These are phyloP conservation scores for Apiospora arundinis DNA, from an alignment of 2,329 filamentous ascomycete species.

Conservation along the genomic window DNA sequence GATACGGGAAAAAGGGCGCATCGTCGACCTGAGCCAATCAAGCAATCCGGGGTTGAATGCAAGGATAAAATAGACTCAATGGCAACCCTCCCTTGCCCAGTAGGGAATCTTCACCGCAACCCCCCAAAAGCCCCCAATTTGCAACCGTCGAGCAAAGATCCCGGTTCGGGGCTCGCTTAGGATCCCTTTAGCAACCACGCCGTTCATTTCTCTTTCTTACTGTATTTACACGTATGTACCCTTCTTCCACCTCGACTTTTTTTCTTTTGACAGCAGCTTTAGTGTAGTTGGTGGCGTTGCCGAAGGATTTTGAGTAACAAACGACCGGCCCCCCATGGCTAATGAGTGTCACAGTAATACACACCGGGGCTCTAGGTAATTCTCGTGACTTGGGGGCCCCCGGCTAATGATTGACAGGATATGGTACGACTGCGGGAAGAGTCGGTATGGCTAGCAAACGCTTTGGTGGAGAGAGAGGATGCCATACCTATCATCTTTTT, in stretches of 20 bases:
- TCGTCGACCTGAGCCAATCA: neutral
- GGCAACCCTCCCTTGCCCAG: neutral
- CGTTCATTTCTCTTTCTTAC: neutral
- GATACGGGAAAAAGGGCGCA: neutral
- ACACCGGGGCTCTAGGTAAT: neutral
- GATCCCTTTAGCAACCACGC: neutral
- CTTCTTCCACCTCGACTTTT: too few species aligned
- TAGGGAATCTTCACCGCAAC: slow-evolving; percentile 4
- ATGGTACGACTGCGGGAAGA: neutral
- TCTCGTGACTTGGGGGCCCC: neutral
- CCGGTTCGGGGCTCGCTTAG: neutral
- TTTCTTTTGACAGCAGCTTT: neutral
- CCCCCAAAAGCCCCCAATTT: neutral
- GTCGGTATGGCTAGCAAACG: neutral
- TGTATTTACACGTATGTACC: neutral
- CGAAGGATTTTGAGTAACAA: neutral
- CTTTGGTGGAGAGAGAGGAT: neutral
- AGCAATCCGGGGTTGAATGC: slow-evolving; percentile 11
- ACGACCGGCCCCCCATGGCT: neutral
- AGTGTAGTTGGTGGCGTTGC: neutral
- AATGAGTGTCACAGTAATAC: neutral
- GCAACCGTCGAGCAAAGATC: neutral
- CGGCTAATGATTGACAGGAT: neutral
- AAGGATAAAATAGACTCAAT: neutral
- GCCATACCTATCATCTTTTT: neutral